Percentiles rank a stretch among this genome's conserved stretches.
phyloP scores from a whole-genome alignment of 352 stramenopile species.

The Phytophthora ohioensis region DNA sequence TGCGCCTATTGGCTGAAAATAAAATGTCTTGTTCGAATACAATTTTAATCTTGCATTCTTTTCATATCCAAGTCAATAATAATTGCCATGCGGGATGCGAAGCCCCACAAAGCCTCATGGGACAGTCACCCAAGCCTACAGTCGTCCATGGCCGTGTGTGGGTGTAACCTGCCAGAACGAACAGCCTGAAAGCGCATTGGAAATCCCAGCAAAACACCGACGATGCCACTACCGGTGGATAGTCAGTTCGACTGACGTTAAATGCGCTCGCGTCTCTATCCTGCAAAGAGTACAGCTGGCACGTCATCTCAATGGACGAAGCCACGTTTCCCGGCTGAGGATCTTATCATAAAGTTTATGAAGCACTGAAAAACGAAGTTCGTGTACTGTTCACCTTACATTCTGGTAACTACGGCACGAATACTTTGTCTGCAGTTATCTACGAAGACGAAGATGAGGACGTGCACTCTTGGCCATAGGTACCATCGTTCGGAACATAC shows the following conservation, averaged over 20 bases:
- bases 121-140: conserved; percentile 16
- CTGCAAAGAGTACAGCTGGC: conserved; percentile 7
- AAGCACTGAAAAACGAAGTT: no score
- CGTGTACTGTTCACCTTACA: no score
- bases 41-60: background rate
- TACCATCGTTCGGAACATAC: conserved; percentile 65
- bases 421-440: background rate
- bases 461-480: conserved; percentile 39
- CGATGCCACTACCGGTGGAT: conserved; percentile 21
- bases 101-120: conserved; percentile 7
- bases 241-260: conserved; percentile 25
- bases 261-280: conserved; percentile 27
- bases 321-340: background rate
- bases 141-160: background rate
- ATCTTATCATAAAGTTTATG: no score
- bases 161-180: background rate
- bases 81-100: background rate
- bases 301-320: conserved; percentile 13
- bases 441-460: conserved; percentile 34
- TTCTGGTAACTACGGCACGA: background rate
- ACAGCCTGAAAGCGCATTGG: background rate
- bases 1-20: conserved; percentile 6
- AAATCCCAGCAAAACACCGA: conserved; percentile 10
- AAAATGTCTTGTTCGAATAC: conserved; percentile 22
- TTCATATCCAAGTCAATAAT: background rate